Base-by-base conservation (phyloP, 306 rosid species). In the Abrus pulchellus region DNA sequence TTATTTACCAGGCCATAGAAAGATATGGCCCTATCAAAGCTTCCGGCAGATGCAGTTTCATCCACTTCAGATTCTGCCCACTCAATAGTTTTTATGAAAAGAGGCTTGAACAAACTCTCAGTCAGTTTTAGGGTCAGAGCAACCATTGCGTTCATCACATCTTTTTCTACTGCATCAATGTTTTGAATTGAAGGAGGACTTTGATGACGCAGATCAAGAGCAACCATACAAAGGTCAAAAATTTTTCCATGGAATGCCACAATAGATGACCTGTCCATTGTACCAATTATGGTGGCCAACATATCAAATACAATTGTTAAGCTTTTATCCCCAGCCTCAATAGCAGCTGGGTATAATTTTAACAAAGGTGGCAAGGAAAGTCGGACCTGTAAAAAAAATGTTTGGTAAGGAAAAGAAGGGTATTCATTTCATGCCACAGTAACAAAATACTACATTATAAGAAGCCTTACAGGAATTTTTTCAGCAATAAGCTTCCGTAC, bases 21-120 rank as follows among this genome's bases (percentile, higher is more conserved):
- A 72, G 97, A 86, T 86, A 94, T 91, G 59, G 99, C 94, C 84
- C 97, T 87, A 44, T 87, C 92, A 36, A 87, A 68, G 79, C 88
- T 86, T 81, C 89, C 91, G 0, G 54, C 45, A 49, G 72, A 57
- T 49, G 86, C 83, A 86, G 72, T 74, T 74, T 79, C 95, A 67
- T 85, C 90, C 57, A 81, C 79, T 30, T 81, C 87, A 8, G 94
- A 91, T 79, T 92, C 97, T 52, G 89, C 97, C 99, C 97, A 94
- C 79, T 94, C 99, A 50, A 93, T 88, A 86, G 95, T 89, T 87
- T 89, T 88, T 73, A 94, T 74, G 63, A 91, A 92, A 79, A 93
- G 93, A 52, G 97, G 97, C 82, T 78, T 92, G 88, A 94, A 94
- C 97, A 90, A 84, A 77, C 88, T 91, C 89, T 94, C 99, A 0